Base-by-base conservation (phyloP, 140 eudicot genomes). In the Bidens hawaiensis region DNA sequence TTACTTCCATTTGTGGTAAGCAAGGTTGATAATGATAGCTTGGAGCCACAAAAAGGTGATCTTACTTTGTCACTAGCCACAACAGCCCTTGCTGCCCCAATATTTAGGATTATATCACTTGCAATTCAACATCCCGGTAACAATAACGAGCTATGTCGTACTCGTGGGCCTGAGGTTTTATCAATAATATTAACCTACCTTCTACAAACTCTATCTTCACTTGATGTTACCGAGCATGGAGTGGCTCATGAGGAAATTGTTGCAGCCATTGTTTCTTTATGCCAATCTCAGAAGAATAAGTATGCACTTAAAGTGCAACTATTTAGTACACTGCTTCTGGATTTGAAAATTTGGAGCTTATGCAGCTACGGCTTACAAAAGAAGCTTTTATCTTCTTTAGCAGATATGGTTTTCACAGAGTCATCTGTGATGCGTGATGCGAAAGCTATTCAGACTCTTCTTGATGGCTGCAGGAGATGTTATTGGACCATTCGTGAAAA, bases 371-470 rank as follows among this genome's bases (percentile, higher is more conserved):
- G 96, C 1, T 78, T 93, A 51, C 99, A 93, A 57, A 93, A 93
- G 80, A 93, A 93, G 71, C 95, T 93, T 61, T 69, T 93, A 42
- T 83, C 99, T 0, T 93, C 99, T 34, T 77, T 93, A 65, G 96
- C 99, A 19, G 99, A 93, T 71, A 93, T 85, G 99, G 99, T 85
- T 50, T 88, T 93, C 68, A 84, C 94, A 0, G 99, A 93, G 83
- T 83, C 99, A 49, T 88, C 89, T 60, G 94, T 85, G n/a, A 88
- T 93, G 96, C 85, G 99, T 26, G 96, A 93, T 75, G 99, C 99
- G 47, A 93, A 88, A 78, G 96, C 96, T 60, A 88, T 93, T 68
- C 99, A 93, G 79, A 85, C 82, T 76, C 99, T 93, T 72, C 89
- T 93, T 26, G 99, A 93, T 88, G 96, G 96, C 59, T 93, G 96